Base-by-base conservation (phyloP, 352 stramenopile species). In the Phytophthora cajani region DNA sequence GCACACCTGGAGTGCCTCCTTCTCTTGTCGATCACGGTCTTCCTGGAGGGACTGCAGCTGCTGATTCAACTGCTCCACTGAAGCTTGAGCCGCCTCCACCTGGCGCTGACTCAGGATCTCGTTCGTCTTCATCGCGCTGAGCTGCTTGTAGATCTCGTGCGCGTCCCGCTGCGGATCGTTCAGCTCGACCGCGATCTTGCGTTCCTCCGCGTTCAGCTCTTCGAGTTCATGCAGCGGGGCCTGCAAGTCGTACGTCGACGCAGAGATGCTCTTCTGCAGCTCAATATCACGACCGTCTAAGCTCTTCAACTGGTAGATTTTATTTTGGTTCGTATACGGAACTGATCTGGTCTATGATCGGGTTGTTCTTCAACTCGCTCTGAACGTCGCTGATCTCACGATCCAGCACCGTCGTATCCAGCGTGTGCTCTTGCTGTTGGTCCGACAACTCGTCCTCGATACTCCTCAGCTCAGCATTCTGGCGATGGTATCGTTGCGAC, bases 321-420 rank as follows among this genome's bases (percentile, higher is more conserved):
- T n/a, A n/a, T n/a, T n/a, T n/a, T n/a, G n/a, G n/a, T n/a, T n/a
- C n/a, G n/a, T n/a, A n/a, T n/a, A n/a, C n/a, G n/a, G n/a, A n/a
- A n/a, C n/a, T n/a, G n/a, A n/a, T n/a, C n/a, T n/a, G n/a, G n/a
- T n/a, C n/a, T n/a, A n/a, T n/a, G n/a, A n/a, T n/a, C n/a, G n/a
- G n/a, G n/a, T n/a, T n/a, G n/a, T n/a, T 1, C 38, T 6, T 0
- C 38, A 92, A 58, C 38, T 93, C 86, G 1, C 62, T 63, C 23
- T 78, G 54, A 30, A 79, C 61, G 8, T 84, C 81, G 17, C 60
- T 33, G 10, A 89, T 64, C 64, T 93, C 86, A 11, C 84, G 78
- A 51, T 93, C 84, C 10, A 92, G 75, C 60, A 92, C 79, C 1
- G 74, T 82, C 30, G 84, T 91, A 60, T 93, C 86, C 21, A 89